Base-by-base conservation (phyloP, 805 yeast genomes). In the Lachancea nothofagi region DNA sequence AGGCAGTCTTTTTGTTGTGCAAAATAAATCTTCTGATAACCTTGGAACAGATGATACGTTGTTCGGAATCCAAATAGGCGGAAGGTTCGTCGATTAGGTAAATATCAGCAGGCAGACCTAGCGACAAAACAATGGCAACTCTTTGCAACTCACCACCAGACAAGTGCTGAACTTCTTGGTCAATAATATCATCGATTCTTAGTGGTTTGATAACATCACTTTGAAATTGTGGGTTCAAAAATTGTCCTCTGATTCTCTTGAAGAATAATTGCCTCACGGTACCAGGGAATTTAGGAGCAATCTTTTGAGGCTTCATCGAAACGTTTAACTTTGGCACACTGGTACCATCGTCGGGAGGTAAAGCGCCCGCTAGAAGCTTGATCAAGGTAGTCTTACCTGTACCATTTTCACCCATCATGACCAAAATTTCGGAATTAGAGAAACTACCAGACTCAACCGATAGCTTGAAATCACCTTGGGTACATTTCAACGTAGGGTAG, bases 131-230 rank as follows among this genome's bases (percentile, higher is more conserved):
- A 67, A 93, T 90, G 49, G 99, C 99, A 45, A 93, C 98, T 74
- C 99, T 83, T 72, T 93, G 99, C 72, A 93, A 76, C 72, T 93
- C 99, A 80, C 99, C 99, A 72, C 99, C 99, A 35, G 97, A 89
- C 66, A 93, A 72, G 55, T 87, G 86, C 71, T 87, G 96, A 38
- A 93, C 98, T 69, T 93, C 97, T 66, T 93, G 96, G 67, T 93
- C 99, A 49, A 93, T 83, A 54, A 93, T 85, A 61, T 83, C 89
- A 54, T 93, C 97, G 50, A 93, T 87, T 61, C 73, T 83, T 64
- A 93, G 75, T 39, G 98, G 98, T 70, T 90, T 93, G 57, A 85
- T 85, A 38, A 93, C 99, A 70, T 93, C 98, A 33, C 97, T 85
- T 71, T 93, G 96, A 72, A 93, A 93, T 70, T 93, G 98, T 33